Conservation (phyloP, 2,329 filamentous ascomycete genomes). For the Hymenoscyphus fructigenus region DNA sequence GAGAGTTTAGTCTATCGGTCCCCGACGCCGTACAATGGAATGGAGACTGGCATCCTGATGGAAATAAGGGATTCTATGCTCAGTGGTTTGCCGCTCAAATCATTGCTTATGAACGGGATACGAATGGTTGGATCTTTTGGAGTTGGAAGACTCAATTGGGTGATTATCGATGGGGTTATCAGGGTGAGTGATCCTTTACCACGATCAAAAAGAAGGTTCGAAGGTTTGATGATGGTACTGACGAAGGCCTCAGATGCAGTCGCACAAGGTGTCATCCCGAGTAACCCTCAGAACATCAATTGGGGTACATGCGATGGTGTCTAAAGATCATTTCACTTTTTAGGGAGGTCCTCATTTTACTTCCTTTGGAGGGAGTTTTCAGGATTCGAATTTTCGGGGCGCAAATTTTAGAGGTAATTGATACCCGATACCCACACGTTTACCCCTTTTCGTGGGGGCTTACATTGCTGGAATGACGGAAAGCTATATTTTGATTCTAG, state of each 20-base stretch:
- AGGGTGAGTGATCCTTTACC: slow-evolving; percentile 26
- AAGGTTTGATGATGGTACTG: too few relatives aligned
- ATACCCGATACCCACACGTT: neutral
- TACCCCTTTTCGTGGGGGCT: neutral
- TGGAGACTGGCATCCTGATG: slow-evolving; percentile 43
- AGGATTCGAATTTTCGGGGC: neutral
- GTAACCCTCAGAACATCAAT: slow-evolving; percentile 25
- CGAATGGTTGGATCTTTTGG: slow-evolving; percentile 59
- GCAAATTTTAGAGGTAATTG: neutral
- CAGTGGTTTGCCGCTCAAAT: slow-evolving; percentile 58
- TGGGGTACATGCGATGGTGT: slow-evolving; percentile 16
- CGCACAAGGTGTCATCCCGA: slow-evolving; percentile 42
- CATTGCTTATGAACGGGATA: slow-evolving; percentile 50
- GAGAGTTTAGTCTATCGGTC: slow-evolving; percentile 58
- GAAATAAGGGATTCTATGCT: slow-evolving; percentile 49
- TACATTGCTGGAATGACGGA: neutral
- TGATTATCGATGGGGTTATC: slow-evolving; percentile 52
- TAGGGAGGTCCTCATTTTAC: neutral
- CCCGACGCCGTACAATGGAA: slow-evolving; percentile 48
- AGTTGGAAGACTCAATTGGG: slow-evolving; percentile 54
- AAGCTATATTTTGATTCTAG: neutral
- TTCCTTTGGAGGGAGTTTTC: neutral
- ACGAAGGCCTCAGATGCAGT: too few relatives aligned
- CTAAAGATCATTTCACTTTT: slow-evolving; percentile 1
- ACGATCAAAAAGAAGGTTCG: too few relatives aligned